Base-by-base conservation (phyloP, 768 basidiomycete species). In the Auricularia auricula-judae region DNA sequence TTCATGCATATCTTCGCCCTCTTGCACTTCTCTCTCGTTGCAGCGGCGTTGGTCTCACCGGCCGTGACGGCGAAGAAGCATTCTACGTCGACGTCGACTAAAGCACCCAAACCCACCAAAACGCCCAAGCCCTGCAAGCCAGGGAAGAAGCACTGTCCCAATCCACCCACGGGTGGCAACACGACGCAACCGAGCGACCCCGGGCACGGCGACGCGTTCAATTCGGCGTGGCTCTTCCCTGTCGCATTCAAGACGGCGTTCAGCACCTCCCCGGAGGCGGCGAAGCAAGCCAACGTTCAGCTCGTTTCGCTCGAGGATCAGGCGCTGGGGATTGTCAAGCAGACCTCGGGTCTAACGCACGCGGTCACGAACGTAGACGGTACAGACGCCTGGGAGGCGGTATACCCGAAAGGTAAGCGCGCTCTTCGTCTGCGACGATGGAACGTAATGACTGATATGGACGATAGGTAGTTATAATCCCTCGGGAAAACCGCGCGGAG, bases 401-500 rank as follows among this genome's bases (percentile, higher is more conserved):
- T 76, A 66, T 86, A 80, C 71, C 82, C 83, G 39, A 65, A 81
- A 70, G 86, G 85, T 33, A 14, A 42, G 39, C 8, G 39, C 39
- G 39, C 39, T 51, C 16, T 8, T 51, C 18, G 11, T 10, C 21
- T 51, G 47, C 18, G 14, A 51, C 16, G 21, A 51, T 10, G 18
- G 14, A 12, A 11, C 11, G 47, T 8, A 5, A 18, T 44, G 43
- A 44, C 47, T 51, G 47, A 51, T 21, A 18, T 4, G 4, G 14
- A 5, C 11, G 11, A 18, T 8, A 51, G 47, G 47, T 8, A 86
- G 85, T 60, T 84, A 80, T 73, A 83, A 77, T 18, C 81, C 81
- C 68, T 71, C 72, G 11, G 74, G 79, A 66, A 53, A 70, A 16
- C 81, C 80, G 12, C 75, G 74, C 62, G 86, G 86, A 62, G 87